Evolutionary conservation across 192 early-diverging fungal genomes (phyloP).

Genomic region (Irineochytrium annulatum): DNA sequence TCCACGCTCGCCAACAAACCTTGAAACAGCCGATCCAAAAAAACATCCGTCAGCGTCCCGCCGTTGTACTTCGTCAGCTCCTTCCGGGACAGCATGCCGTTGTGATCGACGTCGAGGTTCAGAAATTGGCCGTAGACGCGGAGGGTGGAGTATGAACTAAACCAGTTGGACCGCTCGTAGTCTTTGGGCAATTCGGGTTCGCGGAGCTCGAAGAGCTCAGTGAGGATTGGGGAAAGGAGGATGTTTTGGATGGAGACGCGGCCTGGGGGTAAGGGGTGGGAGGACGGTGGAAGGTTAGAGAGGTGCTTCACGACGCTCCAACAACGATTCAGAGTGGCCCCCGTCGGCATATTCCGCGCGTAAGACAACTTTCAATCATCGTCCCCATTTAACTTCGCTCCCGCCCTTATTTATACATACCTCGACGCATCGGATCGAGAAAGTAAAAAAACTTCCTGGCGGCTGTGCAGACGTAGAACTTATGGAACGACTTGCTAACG

Average conservation of each 20-base stretch:
- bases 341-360: background rate
- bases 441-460: conserved; percentile 51
- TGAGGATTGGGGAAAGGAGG: conserved; percentile 46
- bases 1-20: background rate
- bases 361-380: no score
- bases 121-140: conserved; percentile 50
- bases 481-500: conserved; percentile 24
- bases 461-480: conserved; percentile 49
- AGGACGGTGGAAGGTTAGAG: background rate
- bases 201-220: conserved; percentile 51
- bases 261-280: conserved; percentile 15
- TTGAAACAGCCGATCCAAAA: conserved; percentile 52
- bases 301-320: background rate
- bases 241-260: conserved; percentile 45
- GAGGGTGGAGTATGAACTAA: conserved; percentile 33
- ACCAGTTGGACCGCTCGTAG: conserved; percentile 46
- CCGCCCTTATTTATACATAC: conserved; percentile 14
- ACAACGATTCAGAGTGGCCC: background rate
- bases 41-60: conserved; percentile 40
- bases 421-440: conserved; percentile 41
- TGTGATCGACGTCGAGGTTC: conserved; percentile 42
- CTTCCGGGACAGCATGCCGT: conserved; percentile 42
- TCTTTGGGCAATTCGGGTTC: conserved; percentile 41
- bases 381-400: no score
- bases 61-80: conserved; percentile 41